Evolutionary conservation across 441 rosid species (phyloP).

Genomic region (Aleurites moluccanus): DNA sequence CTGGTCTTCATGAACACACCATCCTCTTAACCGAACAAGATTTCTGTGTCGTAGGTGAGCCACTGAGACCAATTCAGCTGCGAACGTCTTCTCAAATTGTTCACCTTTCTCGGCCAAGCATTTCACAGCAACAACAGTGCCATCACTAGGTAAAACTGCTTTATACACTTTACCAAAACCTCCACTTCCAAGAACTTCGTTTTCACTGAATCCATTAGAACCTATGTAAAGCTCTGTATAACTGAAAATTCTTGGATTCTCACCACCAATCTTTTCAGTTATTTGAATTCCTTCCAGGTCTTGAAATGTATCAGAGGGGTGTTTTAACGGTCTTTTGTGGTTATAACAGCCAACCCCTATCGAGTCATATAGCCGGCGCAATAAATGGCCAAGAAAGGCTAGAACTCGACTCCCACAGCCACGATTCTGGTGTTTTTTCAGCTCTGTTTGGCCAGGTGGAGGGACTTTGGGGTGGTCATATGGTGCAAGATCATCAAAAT

Average conservation of each 20-base stretch:
- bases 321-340: constrained; percentile 17
- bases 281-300: constrained; percentile 83
- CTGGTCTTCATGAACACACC: constrained; percentile 85
- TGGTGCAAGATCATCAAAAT: constrained; percentile 44
- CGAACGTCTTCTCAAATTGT: constrained; percentile 86
- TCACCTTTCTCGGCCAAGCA: constrained; percentile 93
- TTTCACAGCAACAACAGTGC: constrained; percentile 80
- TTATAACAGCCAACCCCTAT: constrained; percentile 41
- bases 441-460: constrained; percentile 17
- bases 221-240: constrained; percentile 93
- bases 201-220: constrained; percentile 66
- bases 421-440: constrained; percentile 28
- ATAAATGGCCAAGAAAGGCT: constrained; percentile 36
- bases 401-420: constrained; percentile 50
- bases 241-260: constrained; percentile 83
- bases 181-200: constrained; percentile 81
- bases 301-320: constrained; percentile 38
- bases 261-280: constrained; percentile 62
- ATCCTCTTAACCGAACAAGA: constrained; percentile 81
- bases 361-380: constrained; percentile 42
- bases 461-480: constrained; percentile 20
- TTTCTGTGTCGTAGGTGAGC: constrained; percentile 94
- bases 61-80: constrained; percentile 84
- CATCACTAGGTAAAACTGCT: constrained; percentile 85
- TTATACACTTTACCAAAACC: constrained; percentile 82